Evolutionary conservation across 2,329 filamentous ascomycete genomes (phyloP), one percentile per base, ranked within the genome.

Genomic region (Chaetomiaceae sp.): DNA sequence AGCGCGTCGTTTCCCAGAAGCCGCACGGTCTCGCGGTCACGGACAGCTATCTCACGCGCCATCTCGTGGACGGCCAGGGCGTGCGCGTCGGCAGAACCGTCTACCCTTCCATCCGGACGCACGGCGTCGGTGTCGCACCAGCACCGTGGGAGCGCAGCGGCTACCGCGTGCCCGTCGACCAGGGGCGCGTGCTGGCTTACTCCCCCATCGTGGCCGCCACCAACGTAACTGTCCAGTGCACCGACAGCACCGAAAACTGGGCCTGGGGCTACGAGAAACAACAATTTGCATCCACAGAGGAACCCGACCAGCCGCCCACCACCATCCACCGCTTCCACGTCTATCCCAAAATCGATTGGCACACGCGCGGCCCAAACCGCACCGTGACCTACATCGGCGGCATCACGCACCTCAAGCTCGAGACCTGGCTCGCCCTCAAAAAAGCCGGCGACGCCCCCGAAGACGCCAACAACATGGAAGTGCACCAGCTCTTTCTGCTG

Each of bases 71-170:
- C 15, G 37, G 15, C 9, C 14, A 29, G 15, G 37, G 37, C 24
- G 37, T 39, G 37, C 37, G 37, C 8, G 26, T 39, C 37, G 37
- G 37, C 24, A 29, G 15, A 24, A 39, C 37, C 37, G 37, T 39
- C 37, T 39, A 39, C 26, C 37, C 37, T 10, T 19, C 37, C 15
- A 30, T 39, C 19, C 24, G 37, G n/a, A 39, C 37, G 9, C 37
- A 39, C 37, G 37, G 37, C 37, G 37, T 39, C 3, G 37, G 37
- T 3, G 37, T 39, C n/a, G 37, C 37, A 10, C 37, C 37, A 2
- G 37, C 26, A 9, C 37, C 37, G 1, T 39, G 37, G 37, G 37
- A 39, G 15, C 37, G 37, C 4, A 39, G 15, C 1, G 37, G 37
- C 9, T 39, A 39, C 37, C 24, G 24, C 26, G 37, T 39, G n/a